A percentile compares a stretch with the other conserved stretches of the same genome.
Conservation (phyloP, 1,284 basidiomycete species). For the Austroboletus rostrupii region DNA sequence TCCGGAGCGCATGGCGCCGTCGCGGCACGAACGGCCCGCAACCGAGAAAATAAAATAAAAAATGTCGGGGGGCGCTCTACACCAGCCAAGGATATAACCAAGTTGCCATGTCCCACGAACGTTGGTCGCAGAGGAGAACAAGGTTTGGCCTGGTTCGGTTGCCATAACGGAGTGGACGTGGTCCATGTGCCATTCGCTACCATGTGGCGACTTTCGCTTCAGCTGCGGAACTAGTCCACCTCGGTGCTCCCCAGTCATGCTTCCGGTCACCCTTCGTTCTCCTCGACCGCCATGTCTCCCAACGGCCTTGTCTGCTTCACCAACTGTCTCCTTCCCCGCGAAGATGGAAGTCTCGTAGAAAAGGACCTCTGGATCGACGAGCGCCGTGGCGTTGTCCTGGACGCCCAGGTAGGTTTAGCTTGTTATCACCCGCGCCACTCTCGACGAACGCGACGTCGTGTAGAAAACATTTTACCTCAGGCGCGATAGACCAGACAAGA, state of each 20-base stretch:
- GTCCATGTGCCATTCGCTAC: not conserved
- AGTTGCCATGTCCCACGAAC: too few species aligned
- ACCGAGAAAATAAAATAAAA: too few species aligned
- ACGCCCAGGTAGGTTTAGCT: constrained; percentile 54
- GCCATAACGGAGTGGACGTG: not conserved
- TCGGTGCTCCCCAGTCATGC: not conserved
- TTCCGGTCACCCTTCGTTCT: not conserved
- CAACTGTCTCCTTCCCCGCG: constrained; percentile 72
- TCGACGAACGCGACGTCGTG: constrained; percentile 6
- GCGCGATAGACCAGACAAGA: constrained; percentile 56
- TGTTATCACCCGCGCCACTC: not conserved
- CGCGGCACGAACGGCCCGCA: constrained; percentile 19
- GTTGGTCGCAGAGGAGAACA: too few species aligned
- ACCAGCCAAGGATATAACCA: too few species aligned
- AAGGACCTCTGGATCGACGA: constrained; percentile 79
- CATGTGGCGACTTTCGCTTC: too few species aligned
- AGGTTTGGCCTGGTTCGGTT: too few species aligned
- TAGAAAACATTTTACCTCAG: constrained; percentile 57
- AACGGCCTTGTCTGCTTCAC: constrained; percentile 81
- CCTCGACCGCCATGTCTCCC: constrained; percentile 19
- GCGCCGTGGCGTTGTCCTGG: constrained; percentile 60
- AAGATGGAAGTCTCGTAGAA: constrained; percentile 68
- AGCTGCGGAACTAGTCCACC: too few species aligned
- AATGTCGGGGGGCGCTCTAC: too few species aligned
- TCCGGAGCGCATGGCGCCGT: too few species aligned